These are phyloP conservation scores for Globisporangium cederbergense DNA, from an alignment of 352 stramenopile genomes.

Conservation along the genomic window DNA sequence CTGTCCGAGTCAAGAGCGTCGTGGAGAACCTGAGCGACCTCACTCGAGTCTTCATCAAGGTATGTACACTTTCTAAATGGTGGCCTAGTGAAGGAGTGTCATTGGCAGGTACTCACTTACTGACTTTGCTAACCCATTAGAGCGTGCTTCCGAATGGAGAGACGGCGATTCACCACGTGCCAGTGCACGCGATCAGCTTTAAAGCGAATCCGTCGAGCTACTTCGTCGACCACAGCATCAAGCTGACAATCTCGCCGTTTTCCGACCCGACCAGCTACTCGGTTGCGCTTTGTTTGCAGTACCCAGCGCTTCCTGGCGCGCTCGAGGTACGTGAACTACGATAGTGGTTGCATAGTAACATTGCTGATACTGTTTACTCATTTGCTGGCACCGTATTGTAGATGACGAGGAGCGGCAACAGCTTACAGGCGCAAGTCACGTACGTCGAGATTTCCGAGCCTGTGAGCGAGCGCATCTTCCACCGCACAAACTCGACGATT, in stretches of 20 bases:
- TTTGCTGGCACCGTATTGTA: background rate
- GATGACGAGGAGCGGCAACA: conserved; percentile 5
- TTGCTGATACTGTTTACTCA: background rate
- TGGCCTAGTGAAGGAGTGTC: too few species aligned
- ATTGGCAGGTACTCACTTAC: background rate
- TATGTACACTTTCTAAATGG: background rate
- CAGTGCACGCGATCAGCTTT: conserved; percentile 18
- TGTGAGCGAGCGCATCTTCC: conserved; percentile 33
- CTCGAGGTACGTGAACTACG: conserved; percentile 8
- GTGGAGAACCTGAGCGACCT: conserved; percentile 29
- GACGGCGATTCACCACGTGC: conserved; percentile 33
- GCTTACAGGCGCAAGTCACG: background rate
- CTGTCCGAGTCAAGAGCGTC: conserved; percentile 28
- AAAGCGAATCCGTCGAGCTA: conserved; percentile 18
- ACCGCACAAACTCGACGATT: conserved; percentile 40
- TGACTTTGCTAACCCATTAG: conserved; percentile 1
- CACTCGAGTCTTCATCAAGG: conserved; percentile 41
- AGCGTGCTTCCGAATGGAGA: conserved; percentile 42
- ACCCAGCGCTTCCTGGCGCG: conserved; percentile 26
- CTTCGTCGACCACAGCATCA: conserved; percentile 32
- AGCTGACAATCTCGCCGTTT: conserved; percentile 41
- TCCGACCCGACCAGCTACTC: conserved; percentile 50
- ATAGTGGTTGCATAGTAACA: background rate
- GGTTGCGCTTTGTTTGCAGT: conserved; percentile 36
- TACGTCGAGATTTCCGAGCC: conserved; percentile 39